Base-by-base conservation (phyloP, 78 protist species). In the Dictyostelium intermedium region DNA sequence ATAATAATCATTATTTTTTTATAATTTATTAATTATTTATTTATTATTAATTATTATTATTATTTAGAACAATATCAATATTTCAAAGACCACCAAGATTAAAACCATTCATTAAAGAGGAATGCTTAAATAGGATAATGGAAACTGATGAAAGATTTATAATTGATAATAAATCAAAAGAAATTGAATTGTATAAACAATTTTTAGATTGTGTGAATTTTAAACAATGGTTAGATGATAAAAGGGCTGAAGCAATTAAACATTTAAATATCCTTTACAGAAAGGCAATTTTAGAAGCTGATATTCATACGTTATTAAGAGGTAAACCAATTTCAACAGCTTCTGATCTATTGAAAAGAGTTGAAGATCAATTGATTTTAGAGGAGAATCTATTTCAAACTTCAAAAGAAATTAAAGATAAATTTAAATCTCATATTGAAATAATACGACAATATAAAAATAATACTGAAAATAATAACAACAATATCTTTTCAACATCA, bases 41-140 rank as follows among this genome's bases (percentile, higher is more conserved):
- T 60, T 7, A 60, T 23, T 60, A 60, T 23, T 23, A 23, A 14
- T 20, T 56, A 20, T 56, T 56, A 66, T 27, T 10, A 66, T 25
- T n/a, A 13, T 35, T 34, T 20, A 89, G 93, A 35, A 89, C 93
- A 6, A 89, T 89, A 80, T 89, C 93, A 66, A 83, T 89, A 32
- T 89, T 89, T 47, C 85, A 89, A 80, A 69, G 86, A 89, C 93
- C 93, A 80, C 93, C 93, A 41, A 78, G 86, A 80, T 79, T 89
- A 89, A 89, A 80, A 30, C 72, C 32, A 30, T 89, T 89, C 45
- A 84, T 80, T 41, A 78, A 63, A 53, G 41, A 78, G 20, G 87
- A 89, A 27, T 89, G 81, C 70, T 23, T 89, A 35, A 45, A 39
- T 20, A 78, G n/a, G 35, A 23, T 89, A 37, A 11, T 39, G 50